A percentile compares a stretch with the other conserved stretches of the same genome.
phyloP scores from a whole-genome alignment of 768 basidiomycete species.

The Russula brevipes region DNA sequence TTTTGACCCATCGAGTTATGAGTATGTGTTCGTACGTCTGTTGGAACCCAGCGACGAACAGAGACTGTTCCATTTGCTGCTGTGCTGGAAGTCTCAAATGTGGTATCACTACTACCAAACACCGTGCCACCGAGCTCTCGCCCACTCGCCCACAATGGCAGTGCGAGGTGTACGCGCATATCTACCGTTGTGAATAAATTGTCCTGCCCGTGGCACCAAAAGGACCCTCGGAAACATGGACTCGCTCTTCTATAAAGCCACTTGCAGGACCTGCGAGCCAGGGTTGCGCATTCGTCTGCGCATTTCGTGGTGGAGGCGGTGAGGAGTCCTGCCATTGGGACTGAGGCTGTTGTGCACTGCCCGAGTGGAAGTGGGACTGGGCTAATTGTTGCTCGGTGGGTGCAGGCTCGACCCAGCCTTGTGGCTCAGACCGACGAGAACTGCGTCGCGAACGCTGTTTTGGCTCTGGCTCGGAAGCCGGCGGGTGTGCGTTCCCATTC shows the following conservation, averaged over 20 bases:
- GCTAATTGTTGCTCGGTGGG: conserved; percentile 1
- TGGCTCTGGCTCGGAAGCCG: conserved; percentile 5
- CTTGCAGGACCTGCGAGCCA: conserved; percentile 26
- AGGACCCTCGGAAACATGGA: conserved; percentile 18
- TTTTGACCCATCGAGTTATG: conserved; percentile 2
- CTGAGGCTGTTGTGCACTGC: conserved; percentile 8
- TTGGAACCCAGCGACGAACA: neutral
- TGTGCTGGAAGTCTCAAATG: neutral
- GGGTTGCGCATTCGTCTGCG: conserved; percentile 14
- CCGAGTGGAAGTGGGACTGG: neutral
- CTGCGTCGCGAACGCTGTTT: conserved; percentile 12
- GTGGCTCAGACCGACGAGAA: conserved; percentile 23
- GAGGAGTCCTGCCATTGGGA: conserved; percentile 10
- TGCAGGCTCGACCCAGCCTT: conserved; percentile 1
- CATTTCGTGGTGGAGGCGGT: neutral
- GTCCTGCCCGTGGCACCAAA: conserved; percentile 26
- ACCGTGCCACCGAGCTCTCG: neutral
- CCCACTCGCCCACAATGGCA: neutral
- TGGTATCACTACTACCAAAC: neutral
- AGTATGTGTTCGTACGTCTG: conserved; percentile 13
- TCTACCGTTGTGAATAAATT: conserved; percentile 25
- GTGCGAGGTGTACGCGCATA: neutral
- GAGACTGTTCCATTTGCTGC: neutral
- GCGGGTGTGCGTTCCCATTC: neutral
- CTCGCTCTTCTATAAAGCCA: conserved; percentile 22